Evolutionary conservation across 2,329 filamentous ascomycete species (phyloP), one percentile per base, ranked within the genome.

Genomic region (Hypoxylon sp.): DNA sequence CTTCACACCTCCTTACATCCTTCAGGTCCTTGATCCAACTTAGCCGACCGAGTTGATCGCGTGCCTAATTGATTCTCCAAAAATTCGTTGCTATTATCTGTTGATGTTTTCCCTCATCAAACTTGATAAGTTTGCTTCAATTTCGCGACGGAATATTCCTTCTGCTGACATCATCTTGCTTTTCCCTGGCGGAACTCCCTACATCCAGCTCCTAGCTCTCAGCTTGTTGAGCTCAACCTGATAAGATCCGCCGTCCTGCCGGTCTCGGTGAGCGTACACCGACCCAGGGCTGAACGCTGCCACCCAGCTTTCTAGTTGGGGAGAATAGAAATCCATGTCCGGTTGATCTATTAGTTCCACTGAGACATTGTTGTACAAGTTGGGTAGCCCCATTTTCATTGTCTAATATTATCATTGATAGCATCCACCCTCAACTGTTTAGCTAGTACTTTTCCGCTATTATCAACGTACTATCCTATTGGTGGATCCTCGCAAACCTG

Each of bases 181-280:
- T 58, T 53, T 59, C 57, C 57, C 52, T 54, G 44, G 31, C 50
- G 54, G 13, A 61, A 19, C 39, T 26, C 46, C 53, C 53, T 63
- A 42, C 52, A 33, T 59, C 55, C 46, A 62, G 61, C 44, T 69
- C 54, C 42, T 46, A 31, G 29, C 29, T 31, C 29, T 9, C 29
- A 31, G 69, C 69, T 59, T 70, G 69, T 71, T 71, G 69, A 71
- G 69, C 66, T 69, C 66, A 69, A 69, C 69, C 58, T 63, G 48
- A 54, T 54, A 65, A 44, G 31, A 44, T 48, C 46, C 48, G 24
- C 35, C 50, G 67, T 65, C 67, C 63, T 64, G 60, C 61, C 61
- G 63, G 69, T 67, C 53, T 71, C 69, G 69, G 69, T 61, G 63
- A 66, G 55, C 55, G 46, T 50, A 48, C 50, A 31, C 39, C 42